Evolutionary conservation across 2,329 filamentous ascomycete species (phyloP), one percentile per base, ranked within the genome.

Genomic region (Sphaerulina musiva): DNA sequence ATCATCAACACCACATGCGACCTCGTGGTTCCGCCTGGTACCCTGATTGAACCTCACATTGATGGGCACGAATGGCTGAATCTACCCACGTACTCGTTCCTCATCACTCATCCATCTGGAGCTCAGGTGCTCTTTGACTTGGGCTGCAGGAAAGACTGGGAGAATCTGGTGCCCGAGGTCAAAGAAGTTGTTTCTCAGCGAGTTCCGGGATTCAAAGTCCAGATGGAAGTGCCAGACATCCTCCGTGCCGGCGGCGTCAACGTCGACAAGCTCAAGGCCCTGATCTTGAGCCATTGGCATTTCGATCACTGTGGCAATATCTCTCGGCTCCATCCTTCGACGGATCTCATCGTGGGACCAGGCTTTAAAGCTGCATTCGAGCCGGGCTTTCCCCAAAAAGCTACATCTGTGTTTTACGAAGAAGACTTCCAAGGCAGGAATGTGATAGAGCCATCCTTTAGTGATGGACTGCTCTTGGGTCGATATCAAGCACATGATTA

Each of bases 1-100:
- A 59, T 59, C 36, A 61, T 61, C 31, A 55, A 61, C 38, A 56
- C 48, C 20, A 61, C 59, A 14, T 57, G 57, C 48, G 51, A 61
- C 41, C 20, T 61, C 9, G 55, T 57, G 2, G 54, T 57, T 10
- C 54, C 49, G 48, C 59, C 59, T 9, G 49, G 91, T 89, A 64
- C 89, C 81, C 59, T 85, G 83, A 66, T 96, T 89, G 44, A 96
- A 84, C 85, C 87, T 95, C 63, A 53, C 14, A 61, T 61, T 14
- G 26, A 54, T 8, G 55, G 57, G 1, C 57, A 61, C 46, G 53
- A 57, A 32, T 59, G 53, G 52, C 46, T 61, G 36, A 61, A 61
- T 40, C 46, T 61, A 6, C 59, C 57, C 5, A 61, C 59, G 9
- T 56, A 57, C 32, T 48, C 54, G 1, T 61, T 61, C 43, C 52